Conservation (phyloP, 148 eudicot genomes). For the Persicaria maculosa region DNA sequence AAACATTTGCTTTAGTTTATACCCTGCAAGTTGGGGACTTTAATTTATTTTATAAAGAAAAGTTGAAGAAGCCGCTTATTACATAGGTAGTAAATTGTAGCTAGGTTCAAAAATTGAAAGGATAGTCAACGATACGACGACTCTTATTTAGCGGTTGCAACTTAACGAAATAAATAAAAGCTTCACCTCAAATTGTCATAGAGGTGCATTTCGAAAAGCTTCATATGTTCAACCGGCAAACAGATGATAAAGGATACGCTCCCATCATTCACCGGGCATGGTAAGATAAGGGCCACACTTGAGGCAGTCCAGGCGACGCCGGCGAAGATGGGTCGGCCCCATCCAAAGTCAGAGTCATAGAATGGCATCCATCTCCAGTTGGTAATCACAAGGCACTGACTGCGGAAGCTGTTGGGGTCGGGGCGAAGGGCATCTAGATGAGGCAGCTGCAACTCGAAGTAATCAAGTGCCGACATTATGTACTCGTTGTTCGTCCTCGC, state of each 20-base stretch:
- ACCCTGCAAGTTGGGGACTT: too few species aligned
- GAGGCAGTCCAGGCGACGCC: background rate
- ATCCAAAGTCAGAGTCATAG: slow-evolving; percentile 21
- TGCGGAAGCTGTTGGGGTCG: background rate
- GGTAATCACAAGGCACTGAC: slow-evolving; percentile 13
- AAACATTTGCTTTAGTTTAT: too few species aligned
- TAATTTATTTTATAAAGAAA: too few species aligned
- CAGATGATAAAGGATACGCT: background rate
- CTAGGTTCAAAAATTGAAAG: too few species aligned
- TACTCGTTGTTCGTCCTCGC: slow-evolving; percentile 16
- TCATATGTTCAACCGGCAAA: slow-evolving; percentile 12
- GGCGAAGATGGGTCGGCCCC: slow-evolving; percentile 14
- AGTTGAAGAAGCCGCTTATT: too few species aligned
- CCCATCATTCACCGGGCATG: slow-evolving; percentile 1
- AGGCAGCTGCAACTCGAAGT: slow-evolving; percentile 12
- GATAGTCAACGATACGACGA: too few species aligned
- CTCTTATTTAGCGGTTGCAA: too few species aligned
- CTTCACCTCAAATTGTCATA: slow-evolving; percentile 7
- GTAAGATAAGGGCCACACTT: background rate
- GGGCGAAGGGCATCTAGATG: background rate
- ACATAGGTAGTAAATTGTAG: too few species aligned
- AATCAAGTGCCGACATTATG: slow-evolving; percentile 18
- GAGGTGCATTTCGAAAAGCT: slow-evolving; percentile 6
- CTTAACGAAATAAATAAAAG: background rate
- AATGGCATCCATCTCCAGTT: slow-evolving; percentile 13